A percentile compares a stretch with the other conserved stretches of the same genome.
Evolutionary conservation across 2,329 filamentous ascomycete species (phyloP).

Genomic region (Xylariales sp.): DNA sequence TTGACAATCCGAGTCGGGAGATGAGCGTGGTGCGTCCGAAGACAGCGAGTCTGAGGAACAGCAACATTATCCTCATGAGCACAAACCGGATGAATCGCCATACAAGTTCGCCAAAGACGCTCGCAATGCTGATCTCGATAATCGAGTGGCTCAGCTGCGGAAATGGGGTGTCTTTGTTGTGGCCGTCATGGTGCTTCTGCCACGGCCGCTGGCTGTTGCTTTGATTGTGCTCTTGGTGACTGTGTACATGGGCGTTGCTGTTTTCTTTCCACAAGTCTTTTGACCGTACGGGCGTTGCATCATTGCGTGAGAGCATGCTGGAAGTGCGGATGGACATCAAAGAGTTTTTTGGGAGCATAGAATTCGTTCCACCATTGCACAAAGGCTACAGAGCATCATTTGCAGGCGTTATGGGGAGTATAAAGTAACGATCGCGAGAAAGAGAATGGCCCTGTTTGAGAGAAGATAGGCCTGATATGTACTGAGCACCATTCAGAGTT

Average conservation of each 20-base stretch:
- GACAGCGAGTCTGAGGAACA: conserved; percentile 9
- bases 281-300: no score
- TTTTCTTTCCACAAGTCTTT: no score
- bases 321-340: conserved; percentile 9
- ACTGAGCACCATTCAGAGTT: no score
- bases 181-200: conserved; percentile 24
- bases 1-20: conserved; percentile 31
- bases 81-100: no score
- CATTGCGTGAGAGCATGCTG: no score
- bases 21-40: conserved; percentile 24
- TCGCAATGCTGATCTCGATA: conserved; percentile 13
- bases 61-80: no score
- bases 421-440: no score
- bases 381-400: conserved; percentile 2
- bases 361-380: not conserved
- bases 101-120: no score
- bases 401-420: conserved; percentile 6
- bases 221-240: conserved; percentile 25
- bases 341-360: conserved; percentile 6
- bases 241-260: conserved; percentile 22
- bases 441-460: no score
- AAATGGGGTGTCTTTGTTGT: conserved; percentile 21
- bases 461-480: no score
- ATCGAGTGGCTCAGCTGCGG: conserved; percentile 21
- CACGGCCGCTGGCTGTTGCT: conserved; percentile 21